Conservation (phyloP, 2,329 filamentous ascomycete species). For the Amauroascus verrucosus region DNA sequence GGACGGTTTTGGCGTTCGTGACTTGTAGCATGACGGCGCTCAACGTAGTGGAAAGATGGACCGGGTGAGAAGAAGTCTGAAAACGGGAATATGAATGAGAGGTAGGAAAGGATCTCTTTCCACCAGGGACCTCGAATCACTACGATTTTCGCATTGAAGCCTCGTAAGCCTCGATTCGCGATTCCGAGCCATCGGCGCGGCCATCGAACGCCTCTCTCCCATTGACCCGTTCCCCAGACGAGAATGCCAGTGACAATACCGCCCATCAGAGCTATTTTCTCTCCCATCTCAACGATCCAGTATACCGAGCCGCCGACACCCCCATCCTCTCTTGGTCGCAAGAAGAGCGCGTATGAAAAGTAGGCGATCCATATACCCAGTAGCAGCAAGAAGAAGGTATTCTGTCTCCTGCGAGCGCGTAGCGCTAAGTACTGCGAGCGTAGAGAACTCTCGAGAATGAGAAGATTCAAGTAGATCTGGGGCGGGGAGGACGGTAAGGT, state of each 20-base stretch:
- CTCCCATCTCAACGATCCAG: conserved; percentile 83
- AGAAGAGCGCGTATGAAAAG: conserved; percentile 83
- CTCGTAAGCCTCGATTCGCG: conserved; percentile 78
- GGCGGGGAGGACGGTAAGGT: conserved; percentile 81
- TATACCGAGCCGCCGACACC: conserved; percentile 90
- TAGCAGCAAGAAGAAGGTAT: conserved; percentile 80
- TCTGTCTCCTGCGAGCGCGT: conserved; percentile 75
- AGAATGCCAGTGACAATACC: conserved; percentile 77
- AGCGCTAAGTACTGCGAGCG: conserved; percentile 88
- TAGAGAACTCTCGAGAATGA: conserved; percentile 90
- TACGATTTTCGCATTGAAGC: conserved; percentile 94
- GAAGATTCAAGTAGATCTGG: conserved; percentile 95
- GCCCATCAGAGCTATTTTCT: conserved; percentile 85
- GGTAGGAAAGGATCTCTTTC: conserved; percentile 61
- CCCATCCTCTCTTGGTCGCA: conserved; percentile 93
- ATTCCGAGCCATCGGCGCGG: conserved; percentile 81
- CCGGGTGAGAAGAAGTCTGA: conserved; percentile 52
- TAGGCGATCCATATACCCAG: conserved; percentile 70
- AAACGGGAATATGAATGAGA: conserved; percentile 69
- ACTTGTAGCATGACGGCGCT: conserved; percentile 37
- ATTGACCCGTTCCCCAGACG: conserved; percentile 91
- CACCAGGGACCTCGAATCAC: conserved; percentile 74
- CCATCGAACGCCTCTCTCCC: conserved; percentile 91
- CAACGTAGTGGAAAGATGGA: conserved; percentile 65
- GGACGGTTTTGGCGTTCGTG: conserved; percentile 15